Conservation (phyloP, 768 basidiomycete species). For the Calvatia gigantea region DNA sequence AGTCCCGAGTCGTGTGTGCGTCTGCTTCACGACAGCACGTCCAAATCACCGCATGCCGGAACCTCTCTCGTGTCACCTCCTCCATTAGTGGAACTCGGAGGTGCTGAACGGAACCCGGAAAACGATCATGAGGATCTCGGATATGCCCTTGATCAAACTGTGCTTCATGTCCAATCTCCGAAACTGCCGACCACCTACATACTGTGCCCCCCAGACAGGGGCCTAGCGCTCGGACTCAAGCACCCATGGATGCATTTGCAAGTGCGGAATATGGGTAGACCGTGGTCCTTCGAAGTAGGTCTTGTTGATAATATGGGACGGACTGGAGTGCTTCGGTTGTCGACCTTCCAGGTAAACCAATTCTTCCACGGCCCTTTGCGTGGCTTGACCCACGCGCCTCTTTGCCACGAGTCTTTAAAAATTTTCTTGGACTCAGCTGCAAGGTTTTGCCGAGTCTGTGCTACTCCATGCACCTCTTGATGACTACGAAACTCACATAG, state of each 20-base stretch:
- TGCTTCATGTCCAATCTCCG: constrained; percentile 79
- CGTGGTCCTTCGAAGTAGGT: constrained; percentile 77
- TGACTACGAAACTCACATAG: background rate
- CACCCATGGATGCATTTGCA: constrained; percentile 78
- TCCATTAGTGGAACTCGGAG: constrained; percentile 13
- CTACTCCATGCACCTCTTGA: background rate
- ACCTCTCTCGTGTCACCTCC: constrained; percentile 43
- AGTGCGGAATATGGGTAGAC: constrained; percentile 60
- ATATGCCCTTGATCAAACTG: constrained; percentile 54
- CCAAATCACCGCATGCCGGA: constrained; percentile 43
- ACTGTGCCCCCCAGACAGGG: constrained; percentile 43
- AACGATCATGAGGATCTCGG: constrained; percentile 24
- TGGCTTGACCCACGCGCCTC: background rate
- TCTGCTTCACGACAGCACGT: constrained; percentile 56
- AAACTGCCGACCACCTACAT: constrained; percentile 66
- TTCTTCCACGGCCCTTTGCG: background rate
- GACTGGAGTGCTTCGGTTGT: constrained; percentile 60
- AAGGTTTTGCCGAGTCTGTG: background rate
- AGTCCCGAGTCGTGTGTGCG: constrained; percentile 60
- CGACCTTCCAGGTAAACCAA: constrained; percentile 72
- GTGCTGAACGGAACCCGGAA: constrained; percentile 20
- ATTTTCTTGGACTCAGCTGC: background rate
- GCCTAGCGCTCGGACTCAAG: constrained; percentile 50
- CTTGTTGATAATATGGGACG: constrained; percentile 60
- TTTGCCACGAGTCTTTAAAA: background rate